A percentile compares a stretch with the other conserved stretches of the same genome.
Conservation (phyloP, 2,329 filamentous ascomycete genomes). For the Paramyrothecium roridum region DNA sequence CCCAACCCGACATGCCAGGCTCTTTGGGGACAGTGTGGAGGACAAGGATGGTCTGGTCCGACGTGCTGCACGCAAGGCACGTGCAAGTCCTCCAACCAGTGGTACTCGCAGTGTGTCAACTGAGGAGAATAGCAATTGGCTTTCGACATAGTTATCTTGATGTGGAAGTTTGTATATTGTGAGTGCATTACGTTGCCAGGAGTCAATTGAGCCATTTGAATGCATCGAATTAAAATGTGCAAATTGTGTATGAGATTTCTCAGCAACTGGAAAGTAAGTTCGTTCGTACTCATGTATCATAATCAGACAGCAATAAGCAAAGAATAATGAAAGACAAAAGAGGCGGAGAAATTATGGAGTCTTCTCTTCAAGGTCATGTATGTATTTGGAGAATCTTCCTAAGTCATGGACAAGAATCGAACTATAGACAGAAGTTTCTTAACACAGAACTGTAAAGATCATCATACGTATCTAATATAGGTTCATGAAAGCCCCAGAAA, state of each 20-base stretch:
- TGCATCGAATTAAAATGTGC: neutral
- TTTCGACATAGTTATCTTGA: no score
- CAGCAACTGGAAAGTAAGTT: no score
- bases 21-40: slow-evolving; percentile 8
- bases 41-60: slow-evolving; percentile 7
- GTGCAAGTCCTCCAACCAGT: slow-evolving; percentile 6
- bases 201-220: no score
- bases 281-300: no score
- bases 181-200: no score
- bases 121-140: no score
- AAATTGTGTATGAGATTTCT: neutral
- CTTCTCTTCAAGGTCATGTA: neutral
- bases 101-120: slow-evolving; percentile 10
- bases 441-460: neutral
- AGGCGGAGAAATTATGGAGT: neutral
- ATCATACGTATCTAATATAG: neutral
- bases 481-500: neutral
- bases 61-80: slow-evolving; percentile 10
- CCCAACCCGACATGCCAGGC: slow-evolving; percentile 3
- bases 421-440: neutral
- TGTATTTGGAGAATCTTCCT: neutral
- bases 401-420: neutral
- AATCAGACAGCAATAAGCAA: no score
- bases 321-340: no score
- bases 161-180: no score